phyloP scores from a whole-genome alignment of 2,329 filamentous ascomycete species.

The Lachnum nothofagi region DNA sequence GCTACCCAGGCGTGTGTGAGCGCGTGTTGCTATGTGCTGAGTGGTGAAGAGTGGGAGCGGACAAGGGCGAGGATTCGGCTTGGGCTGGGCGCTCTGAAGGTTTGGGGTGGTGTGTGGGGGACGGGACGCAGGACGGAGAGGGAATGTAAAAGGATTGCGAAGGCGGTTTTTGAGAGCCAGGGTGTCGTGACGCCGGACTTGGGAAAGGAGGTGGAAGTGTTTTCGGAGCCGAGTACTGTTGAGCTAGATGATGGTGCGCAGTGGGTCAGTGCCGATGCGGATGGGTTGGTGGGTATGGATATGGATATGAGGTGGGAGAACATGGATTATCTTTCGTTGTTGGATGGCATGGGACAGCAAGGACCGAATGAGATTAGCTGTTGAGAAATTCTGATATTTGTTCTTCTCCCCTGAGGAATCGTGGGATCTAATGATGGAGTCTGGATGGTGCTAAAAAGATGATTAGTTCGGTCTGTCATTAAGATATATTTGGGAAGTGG shows the following conservation, averaged over 20 bases:
- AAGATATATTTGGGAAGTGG: background rate
- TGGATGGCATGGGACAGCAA: conserved; percentile 7
- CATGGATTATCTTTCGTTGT: background rate
- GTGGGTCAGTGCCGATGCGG: background rate
- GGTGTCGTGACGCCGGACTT: conserved; percentile 4
- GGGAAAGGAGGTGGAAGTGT: conserved; percentile 4
- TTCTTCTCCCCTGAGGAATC: too few relatives aligned
- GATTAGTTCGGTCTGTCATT: background rate
- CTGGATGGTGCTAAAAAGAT: too few relatives aligned
- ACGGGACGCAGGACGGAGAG: conserved; percentile 50
- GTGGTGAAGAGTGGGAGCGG: conserved; percentile 37
- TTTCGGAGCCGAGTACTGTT: background rate
- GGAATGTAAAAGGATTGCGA: conserved; percentile 35
- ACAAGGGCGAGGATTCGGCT: conserved; percentile 51
- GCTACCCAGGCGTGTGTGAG: conserved; percentile 55
- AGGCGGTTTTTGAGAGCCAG: conserved; percentile 13
- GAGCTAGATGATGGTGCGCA: background rate
- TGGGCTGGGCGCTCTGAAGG: conserved; percentile 54
- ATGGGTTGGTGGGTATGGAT: background rate
- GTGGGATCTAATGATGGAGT: too few relatives aligned
- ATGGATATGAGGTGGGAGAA: background rate
- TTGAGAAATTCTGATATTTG: too few relatives aligned
- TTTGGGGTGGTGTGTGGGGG: conserved; percentile 51
- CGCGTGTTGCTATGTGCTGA: conserved; percentile 50
- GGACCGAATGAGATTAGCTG: conserved; percentile 1